Base-by-base conservation (phyloP, 106 monocot genomes). In the Acanthochlamys bracteata region DNA sequence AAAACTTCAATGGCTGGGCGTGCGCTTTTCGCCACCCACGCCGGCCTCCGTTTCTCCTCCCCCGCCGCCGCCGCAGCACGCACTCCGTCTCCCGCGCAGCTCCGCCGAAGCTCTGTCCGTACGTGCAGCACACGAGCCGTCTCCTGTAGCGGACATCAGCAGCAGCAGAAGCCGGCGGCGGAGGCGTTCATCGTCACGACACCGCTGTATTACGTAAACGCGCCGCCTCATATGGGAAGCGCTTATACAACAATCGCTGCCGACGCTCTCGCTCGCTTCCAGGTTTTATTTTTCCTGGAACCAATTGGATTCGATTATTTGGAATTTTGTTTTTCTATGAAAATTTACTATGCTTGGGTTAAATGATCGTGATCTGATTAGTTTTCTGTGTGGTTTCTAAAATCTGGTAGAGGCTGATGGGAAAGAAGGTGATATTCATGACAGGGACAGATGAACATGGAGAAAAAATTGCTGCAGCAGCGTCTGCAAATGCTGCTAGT, bases 391-490 rank as follows among this genome's bases (percentile, higher is more conserved):
- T n/a, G n/a, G n/a, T n/a, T n/a, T n/a, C n/a, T n/a, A n/a, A n/a
- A n/a, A n/a, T n/a, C n/a, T n/a, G n/a, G n/a, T 75, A 96, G 96
- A 88, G 96, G 70, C 65, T 96, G 43, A 66, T 88, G 54, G 84
- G 78, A 42, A 88, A 88, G 78, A 83, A 70, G 47, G 91, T 91
- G 57, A 72, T 88, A 60, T 96, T 96, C 61, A 72, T 96, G 24
- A 96, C 90, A 40, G 96, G 96, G 39, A 96, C 96, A 12, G 96
- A 96, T 76, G 96, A 96, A 59, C 96, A 96, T 71, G 96, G 96
- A 21, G 96, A 96, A 64, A 96, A 96, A 81, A 91, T 96, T 66
- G 84, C 96, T 59, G 63, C 84, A 53, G 86, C 96, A 21, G 96
- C 91, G 55, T 90, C 80, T 22, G 65, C 74, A 42, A 72, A 64